A percentile compares a stretch with the other conserved stretches of the same genome.
Conservation (phyloP, 139 green algal genomes). For the Ulvella scutata region DNA sequence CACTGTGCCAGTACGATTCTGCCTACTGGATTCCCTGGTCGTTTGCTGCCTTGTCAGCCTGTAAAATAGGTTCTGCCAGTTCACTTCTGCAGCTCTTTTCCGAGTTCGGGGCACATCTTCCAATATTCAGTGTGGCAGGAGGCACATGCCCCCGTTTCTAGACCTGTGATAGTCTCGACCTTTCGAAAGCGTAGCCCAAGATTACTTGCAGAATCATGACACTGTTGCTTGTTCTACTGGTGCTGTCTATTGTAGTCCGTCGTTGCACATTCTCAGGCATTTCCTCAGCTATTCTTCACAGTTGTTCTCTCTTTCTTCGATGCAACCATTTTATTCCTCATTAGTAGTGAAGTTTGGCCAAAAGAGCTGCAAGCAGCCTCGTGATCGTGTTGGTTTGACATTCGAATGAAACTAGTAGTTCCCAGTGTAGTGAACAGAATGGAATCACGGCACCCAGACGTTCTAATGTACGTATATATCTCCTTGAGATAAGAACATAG, state of each 20-base stretch:
- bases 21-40: not conserved
- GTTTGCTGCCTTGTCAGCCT: too few relatives aligned
- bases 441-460: not conserved
- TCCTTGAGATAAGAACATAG: not conserved
- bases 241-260: too few relatives aligned
- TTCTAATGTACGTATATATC: not conserved
- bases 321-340: too few relatives aligned
- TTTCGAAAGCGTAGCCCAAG: not conserved
- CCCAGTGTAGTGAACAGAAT: not conserved
- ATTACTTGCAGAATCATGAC: not conserved
- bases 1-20: not conserved
- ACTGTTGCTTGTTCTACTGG: not conserved
- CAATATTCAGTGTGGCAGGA: not conserved
- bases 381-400: too few relatives aligned
- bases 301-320: too few relatives aligned
- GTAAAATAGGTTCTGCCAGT: too few relatives aligned
- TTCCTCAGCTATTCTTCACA: too few relatives aligned
- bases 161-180: not conserved
- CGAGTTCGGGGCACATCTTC: not conserved
- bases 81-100: too few relatives aligned
- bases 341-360: too few relatives aligned
- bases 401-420: too few relatives aligned
- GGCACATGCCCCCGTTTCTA: not conserved
- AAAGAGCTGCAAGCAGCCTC: too few relatives aligned
- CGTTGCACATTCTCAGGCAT: too few relatives aligned